Evolutionary conservation across 1,284 basidiomycete species (phyloP).

Genomic region (Chondrostereum purpureum): DNA sequence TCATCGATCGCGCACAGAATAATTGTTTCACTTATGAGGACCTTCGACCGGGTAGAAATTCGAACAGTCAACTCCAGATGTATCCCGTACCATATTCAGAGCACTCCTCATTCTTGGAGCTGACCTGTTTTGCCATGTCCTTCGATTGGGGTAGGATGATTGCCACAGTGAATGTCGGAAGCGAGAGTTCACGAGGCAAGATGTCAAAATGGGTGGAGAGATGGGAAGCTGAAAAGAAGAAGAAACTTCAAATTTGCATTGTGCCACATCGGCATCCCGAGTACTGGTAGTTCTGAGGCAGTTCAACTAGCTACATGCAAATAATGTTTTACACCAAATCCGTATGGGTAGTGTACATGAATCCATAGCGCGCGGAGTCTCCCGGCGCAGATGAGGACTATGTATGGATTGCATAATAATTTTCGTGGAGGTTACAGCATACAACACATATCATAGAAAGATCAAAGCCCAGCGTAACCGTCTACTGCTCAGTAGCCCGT

Average conservation of each 20-base stretch:
- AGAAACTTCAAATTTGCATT: slow-evolving; percentile 40
- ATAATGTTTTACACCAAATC: too few species aligned
- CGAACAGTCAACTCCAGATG: slow-evolving; percentile 63
- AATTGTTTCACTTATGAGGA: slow-evolving; percentile 62
- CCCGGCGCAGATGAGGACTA: too few species aligned
- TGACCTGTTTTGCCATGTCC: slow-evolving; percentile 90
- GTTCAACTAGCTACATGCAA: too few species aligned
- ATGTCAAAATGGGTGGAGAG: slow-evolving; percentile 84
- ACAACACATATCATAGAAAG: slow-evolving; percentile 45
- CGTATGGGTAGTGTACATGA: too few species aligned
- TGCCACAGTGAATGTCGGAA: slow-evolving; percentile 93
- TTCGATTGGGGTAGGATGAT: slow-evolving; percentile 82
- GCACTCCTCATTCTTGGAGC: slow-evolving; percentile 91
- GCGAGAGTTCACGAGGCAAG: slow-evolving; percentile 68
- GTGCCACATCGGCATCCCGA: slow-evolving; percentile 57
- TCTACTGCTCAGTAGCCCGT: slow-evolving; percentile 57
- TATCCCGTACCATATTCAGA: slow-evolving; percentile 94
- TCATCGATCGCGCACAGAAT: slow-evolving; percentile 63
- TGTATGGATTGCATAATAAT: not conserved
- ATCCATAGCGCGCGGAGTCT: too few species aligned
- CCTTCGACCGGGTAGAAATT: slow-evolving; percentile 68
- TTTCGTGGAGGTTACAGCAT: slow-evolving; percentile 27
- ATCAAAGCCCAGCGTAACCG: slow-evolving; percentile 21
- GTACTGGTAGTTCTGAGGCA: slow-evolving; percentile 49
- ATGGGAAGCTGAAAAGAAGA: slow-evolving; percentile 80